Conservation (phyloP, 257 asterid genomes). For the Solanum tarapatanum region DNA sequence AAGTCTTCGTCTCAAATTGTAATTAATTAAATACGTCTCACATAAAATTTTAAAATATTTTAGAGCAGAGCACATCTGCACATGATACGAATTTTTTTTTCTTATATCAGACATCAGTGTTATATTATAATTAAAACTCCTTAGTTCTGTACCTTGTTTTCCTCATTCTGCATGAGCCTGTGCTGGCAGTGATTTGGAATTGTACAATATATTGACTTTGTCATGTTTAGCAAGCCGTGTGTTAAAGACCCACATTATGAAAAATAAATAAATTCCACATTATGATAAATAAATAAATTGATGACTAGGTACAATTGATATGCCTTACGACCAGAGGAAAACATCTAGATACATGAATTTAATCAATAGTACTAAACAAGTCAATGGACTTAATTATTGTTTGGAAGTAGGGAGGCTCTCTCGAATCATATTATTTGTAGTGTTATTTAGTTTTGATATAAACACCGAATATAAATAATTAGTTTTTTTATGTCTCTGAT, state of each 20-base stretch:
- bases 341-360: background rate
- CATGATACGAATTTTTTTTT: background rate
- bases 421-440: background rate
- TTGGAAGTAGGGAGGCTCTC: background rate
- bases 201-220: background rate
- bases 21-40: background rate
- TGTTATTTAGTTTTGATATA: too few species aligned
- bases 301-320: background rate
- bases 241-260: background rate
- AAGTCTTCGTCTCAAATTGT: background rate
- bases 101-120: background rate
- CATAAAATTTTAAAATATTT: too few species aligned
- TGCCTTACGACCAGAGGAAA: background rate
- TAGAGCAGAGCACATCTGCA: background rate
- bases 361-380: background rate
- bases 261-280: background rate
- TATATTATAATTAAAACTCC: background rate
- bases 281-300: background rate
- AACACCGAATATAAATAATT: too few species aligned
- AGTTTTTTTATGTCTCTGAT: too few species aligned
- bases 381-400: background rate
- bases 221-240: background rate
- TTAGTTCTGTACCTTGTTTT: background rate
- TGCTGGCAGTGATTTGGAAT: background rate
- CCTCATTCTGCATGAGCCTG: background rate